Evolutionary conservation across 768 basidiomycete species (phyloP).

Genomic region (Russula sp.): DNA sequence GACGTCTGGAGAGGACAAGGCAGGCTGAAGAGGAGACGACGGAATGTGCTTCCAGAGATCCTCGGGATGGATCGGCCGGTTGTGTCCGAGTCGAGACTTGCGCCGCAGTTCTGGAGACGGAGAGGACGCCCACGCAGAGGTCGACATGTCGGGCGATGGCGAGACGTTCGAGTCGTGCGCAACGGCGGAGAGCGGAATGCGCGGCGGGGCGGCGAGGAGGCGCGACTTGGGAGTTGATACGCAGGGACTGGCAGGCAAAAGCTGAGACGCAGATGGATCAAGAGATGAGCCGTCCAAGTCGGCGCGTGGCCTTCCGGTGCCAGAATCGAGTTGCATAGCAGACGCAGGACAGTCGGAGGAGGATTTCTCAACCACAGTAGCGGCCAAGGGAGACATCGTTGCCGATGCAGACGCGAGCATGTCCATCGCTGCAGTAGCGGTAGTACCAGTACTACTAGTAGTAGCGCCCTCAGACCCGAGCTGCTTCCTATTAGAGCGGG

Average conservation of each 20-base stretch:
- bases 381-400: slow-evolving; percentile 15
- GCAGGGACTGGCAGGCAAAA: background rate
- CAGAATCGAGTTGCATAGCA: background rate
- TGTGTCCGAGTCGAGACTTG: slow-evolving; percentile 11
- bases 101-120: slow-evolving; percentile 8
- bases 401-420: slow-evolving; percentile 21
- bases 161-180: slow-evolving; percentile 2
- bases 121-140: background rate
- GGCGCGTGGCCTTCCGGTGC: background rate
- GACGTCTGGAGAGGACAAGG: slow-evolving; percentile 19
- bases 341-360: background rate
- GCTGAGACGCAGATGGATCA: background rate
- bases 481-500: slow-evolving; percentile 31
- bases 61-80: slow-evolving; percentile 18
- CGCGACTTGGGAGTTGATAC: background rate
- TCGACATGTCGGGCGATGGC: background rate
- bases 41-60: slow-evolving; percentile 31
- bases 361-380: background rate
- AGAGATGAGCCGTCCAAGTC: background rate
- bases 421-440: slow-evolving; percentile 11
- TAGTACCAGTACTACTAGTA: background rate
- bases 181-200: slow-evolving; percentile 4
- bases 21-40: slow-evolving; percentile 27
- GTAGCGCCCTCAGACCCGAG: slow-evolving; percentile 12
- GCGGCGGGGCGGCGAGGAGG: background rate